These are phyloP conservation scores for Nakazawaea laoshanensis DNA, from an alignment of 805 yeast genomes.

Conservation along the genomic window DNA sequence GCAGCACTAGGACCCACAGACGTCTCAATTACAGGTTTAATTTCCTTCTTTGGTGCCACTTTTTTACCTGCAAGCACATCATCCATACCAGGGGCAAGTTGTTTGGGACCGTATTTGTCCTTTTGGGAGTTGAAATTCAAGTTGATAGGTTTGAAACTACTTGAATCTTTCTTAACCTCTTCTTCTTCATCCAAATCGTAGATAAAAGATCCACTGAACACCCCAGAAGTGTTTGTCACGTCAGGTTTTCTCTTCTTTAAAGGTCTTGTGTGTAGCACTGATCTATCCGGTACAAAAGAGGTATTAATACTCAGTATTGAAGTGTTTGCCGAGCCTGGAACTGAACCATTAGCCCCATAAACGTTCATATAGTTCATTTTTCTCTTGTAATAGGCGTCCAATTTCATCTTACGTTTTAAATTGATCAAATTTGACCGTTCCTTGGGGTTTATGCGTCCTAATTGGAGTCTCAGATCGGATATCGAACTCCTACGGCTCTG, in stretches of 20 bases:
- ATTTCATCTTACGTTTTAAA: slow-evolving; percentile 10
- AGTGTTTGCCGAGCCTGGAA: slow-evolving; percentile 1
- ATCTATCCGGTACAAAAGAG: slow-evolving; percentile 4
- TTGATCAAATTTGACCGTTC: slow-evolving; percentile 9
- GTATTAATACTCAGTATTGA: neutral
- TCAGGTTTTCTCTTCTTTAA: slow-evolving; percentile 3
- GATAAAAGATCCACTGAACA: slow-evolving; percentile 9
- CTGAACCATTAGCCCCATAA: slow-evolving; percentile 2
- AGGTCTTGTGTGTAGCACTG: neutral
- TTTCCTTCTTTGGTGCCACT: no score
- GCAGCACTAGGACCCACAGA: no score
- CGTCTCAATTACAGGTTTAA: no score
- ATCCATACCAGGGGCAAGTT: slow-evolving; percentile 6
- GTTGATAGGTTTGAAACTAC: slow-evolving; percentile 4
- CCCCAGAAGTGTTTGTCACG: slow-evolving; percentile 6
- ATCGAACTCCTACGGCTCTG: slow-evolving; percentile 1
- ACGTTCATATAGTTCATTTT: slow-evolving; percentile 11
- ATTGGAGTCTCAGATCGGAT: slow-evolving; percentile 7
- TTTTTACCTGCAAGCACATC: slow-evolving; percentile 3
- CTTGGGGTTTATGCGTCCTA: slow-evolving; percentile 6
- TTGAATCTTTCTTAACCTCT: neutral
- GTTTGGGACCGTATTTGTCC: slow-evolving; percentile 7
- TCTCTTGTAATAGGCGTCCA: slow-evolving; percentile 9
- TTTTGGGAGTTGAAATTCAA: neutral
- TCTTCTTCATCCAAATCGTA: slow-evolving; percentile 10